Evolutionary conservation across 352 stramenopile species (phyloP).

Genomic region (Phytophthora podocarpi): DNA sequence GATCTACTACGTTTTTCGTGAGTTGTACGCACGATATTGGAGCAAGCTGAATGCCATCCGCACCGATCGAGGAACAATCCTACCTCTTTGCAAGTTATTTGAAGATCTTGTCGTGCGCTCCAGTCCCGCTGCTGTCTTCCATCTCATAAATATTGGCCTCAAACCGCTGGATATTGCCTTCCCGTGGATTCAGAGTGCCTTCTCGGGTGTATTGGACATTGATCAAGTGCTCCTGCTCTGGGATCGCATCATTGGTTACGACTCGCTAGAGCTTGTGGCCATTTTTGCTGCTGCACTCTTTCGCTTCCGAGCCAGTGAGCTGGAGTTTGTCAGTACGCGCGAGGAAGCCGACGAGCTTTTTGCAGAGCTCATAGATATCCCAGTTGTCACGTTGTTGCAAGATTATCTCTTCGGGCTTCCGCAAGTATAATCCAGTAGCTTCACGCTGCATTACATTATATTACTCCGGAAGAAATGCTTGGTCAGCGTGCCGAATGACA

Average conservation of each 20-base stretch:
- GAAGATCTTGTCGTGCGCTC: conserved; percentile 64
- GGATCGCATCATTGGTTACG: conserved; percentile 77
- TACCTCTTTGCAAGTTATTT: conserved; percentile 78
- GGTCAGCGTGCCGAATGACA: conserved; percentile 44
- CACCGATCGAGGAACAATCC: conserved; percentile 56
- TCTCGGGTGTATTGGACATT: conserved; percentile 79
- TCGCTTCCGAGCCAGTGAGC: conserved; percentile 62
- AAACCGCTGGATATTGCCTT: conserved; percentile 76
- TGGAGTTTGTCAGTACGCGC: conserved; percentile 43
- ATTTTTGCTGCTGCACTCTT: conserved; percentile 78
- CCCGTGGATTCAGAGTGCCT: conserved; percentile 80
- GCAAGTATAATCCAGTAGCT: conserved; percentile 15
- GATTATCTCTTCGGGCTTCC: conserved; percentile 69
- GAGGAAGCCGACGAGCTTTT: conserved; percentile 75
- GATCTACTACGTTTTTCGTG: conserved; percentile 79
- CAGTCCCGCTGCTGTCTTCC: conserved; percentile 56
- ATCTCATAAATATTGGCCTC: conserved; percentile 64
- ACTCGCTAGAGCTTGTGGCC: conserved; percentile 69
- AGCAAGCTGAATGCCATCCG: conserved; percentile 75
- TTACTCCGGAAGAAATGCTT: conserved; percentile 43
- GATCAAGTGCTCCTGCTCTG: conserved; percentile 78
- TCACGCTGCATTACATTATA: background rate
- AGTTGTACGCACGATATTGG: conserved; percentile 83
- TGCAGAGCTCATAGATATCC: conserved; percentile 70
- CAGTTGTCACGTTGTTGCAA: conserved; percentile 70